Evolutionary conservation across 2,329 filamentous ascomycete species (phyloP).

Genomic region (Zasmidium citrigriseum): DNA sequence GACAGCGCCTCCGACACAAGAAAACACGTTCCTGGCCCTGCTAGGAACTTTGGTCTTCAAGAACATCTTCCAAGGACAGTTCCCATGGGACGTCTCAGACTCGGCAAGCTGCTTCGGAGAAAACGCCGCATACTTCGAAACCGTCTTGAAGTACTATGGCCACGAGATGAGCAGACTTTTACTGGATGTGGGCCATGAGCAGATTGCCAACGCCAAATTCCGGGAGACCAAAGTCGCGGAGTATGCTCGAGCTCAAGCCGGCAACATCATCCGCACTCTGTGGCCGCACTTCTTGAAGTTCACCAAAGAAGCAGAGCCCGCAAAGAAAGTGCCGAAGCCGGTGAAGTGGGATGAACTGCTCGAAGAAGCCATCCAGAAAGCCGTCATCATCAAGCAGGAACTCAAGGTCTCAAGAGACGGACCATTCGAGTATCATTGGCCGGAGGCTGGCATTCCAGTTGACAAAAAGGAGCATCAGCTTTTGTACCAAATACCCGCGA

Average conservation of each 20-base stretch:
- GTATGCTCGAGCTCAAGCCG: background rate
- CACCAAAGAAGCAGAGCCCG: background rate
- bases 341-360: slow-evolving; percentile 6
- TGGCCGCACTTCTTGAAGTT: background rate
- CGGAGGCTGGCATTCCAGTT: background rate
- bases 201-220: slow-evolving; percentile 1
- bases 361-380: slow-evolving; percentile 5
- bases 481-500: too few species aligned
- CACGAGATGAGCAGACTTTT: background rate
- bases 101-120: background rate
- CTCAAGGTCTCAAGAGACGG: background rate
- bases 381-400: slow-evolving; percentile 13
- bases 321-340: background rate
- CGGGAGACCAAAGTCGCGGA: background rate
- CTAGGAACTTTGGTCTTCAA: background rate
- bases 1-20: too few species aligned
- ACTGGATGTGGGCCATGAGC: background rate
- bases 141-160: background rate
- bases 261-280: background rate
- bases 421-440: slow-evolving; percentile 5
- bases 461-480: too few species aligned
- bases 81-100: background rate
- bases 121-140: background rate
- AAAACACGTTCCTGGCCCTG: background rate
- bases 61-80: background rate